These are phyloP conservation scores for Xylaria longipes DNA, from an alignment of 495 filamentous ascomycete species.

Conservation along the genomic window DNA sequence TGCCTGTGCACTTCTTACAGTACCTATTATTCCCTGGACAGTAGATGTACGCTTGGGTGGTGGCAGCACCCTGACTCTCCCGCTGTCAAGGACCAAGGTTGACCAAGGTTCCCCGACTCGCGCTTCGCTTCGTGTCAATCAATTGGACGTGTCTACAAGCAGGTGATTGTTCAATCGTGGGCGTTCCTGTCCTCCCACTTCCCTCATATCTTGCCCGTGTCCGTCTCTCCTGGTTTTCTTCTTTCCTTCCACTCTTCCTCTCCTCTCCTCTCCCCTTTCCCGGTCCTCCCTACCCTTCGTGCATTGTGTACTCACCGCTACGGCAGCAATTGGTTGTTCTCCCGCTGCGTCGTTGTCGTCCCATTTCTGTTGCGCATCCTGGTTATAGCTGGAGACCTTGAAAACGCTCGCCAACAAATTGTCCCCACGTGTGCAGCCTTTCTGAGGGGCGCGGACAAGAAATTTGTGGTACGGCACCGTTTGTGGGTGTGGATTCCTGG, in stretches of 20 bases:
- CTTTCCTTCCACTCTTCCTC: constrained; percentile 27
- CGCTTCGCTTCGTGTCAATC: constrained; percentile 26
- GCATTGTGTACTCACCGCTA: constrained; percentile 30
- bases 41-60: not conserved
- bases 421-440: constrained; percentile 34
- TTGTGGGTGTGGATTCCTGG: constrained; percentile 36
- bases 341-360: constrained; percentile 25
- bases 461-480: constrained; percentile 31
- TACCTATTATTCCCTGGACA: constrained; percentile 2
- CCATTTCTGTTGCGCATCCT: constrained; percentile 34
- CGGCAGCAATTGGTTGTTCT: constrained; percentile 18
- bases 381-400: constrained; percentile 28
- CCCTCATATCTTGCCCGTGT: constrained; percentile 30
- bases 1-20: not conserved
- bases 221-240: constrained; percentile 32
- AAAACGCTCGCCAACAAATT: constrained; percentile 29
- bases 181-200: constrained; percentile 28
- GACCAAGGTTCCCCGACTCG: constrained; percentile 29
- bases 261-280: constrained; percentile 23
- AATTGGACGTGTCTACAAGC: constrained; percentile 22
- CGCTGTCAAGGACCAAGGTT: constrained; percentile 22
- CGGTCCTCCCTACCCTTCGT: constrained; percentile 15
- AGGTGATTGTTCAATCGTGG: constrained; percentile 28
- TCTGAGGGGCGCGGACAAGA: constrained; percentile 29
- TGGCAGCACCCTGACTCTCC: constrained; percentile 24